phyloP scores from a whole-genome alignment of 2,329 filamentous ascomycete genomes.

The Macrophomina phaseolina region DNA sequence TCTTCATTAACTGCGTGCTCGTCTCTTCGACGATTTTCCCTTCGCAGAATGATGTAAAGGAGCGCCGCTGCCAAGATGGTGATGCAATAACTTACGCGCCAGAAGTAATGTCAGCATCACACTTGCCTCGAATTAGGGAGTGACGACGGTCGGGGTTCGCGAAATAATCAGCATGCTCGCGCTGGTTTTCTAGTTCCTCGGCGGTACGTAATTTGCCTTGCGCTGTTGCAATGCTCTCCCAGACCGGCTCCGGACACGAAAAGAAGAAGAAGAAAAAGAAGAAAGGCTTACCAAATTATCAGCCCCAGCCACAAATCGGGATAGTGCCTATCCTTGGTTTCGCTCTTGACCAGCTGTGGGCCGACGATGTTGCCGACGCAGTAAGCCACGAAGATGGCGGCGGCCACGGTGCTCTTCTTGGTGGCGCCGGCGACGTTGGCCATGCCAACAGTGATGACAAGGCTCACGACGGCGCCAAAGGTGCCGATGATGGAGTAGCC shows the following conservation, averaged over 20 bases:
- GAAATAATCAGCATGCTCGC: too few relatives aligned
- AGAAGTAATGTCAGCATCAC: constrained; percentile 3
- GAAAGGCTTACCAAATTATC: constrained; percentile 61
- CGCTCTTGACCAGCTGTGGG: constrained; percentile 43
- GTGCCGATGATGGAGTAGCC: constrained; percentile 76
- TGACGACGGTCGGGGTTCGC: background rate
- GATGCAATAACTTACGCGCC: constrained; percentile 64
- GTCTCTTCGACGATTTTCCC: constrained; percentile 63
- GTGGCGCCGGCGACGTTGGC: constrained; percentile 78
- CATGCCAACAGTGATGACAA: constrained; percentile 64
- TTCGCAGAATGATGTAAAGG: constrained; percentile 64
- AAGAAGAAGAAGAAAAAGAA: background rate
- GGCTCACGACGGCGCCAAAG: constrained; percentile 72
- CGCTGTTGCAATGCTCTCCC: too few relatives aligned
- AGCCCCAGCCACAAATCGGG: constrained; percentile 73
- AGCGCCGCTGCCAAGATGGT: constrained; percentile 63
- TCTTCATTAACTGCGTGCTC: constrained; percentile 59
- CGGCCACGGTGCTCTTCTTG: constrained; percentile 79
- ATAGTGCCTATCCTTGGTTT: constrained; percentile 70
- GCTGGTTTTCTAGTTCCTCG: too few relatives aligned
- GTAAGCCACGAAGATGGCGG: constrained; percentile 56
- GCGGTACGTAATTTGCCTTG: too few relatives aligned
- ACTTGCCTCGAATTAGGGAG: constrained; percentile 23
- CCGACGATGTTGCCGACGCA: constrained; percentile 20
- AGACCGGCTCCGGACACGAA: background rate